Evolutionary conservation across 306 rosid genomes (phyloP).

Genomic region (Ziziphus jujuba): DNA sequence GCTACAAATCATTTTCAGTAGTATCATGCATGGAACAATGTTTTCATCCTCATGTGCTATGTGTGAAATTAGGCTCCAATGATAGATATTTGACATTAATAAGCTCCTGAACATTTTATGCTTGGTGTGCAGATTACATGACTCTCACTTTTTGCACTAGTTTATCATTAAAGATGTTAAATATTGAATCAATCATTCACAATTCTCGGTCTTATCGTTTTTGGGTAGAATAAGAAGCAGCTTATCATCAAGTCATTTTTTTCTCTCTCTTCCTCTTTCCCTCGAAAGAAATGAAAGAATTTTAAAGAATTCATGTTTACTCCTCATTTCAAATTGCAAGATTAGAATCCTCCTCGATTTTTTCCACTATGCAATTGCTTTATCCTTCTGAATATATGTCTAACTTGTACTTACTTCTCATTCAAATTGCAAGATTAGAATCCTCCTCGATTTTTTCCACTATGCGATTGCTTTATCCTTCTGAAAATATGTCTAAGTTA

Average conservation of each 20-base stretch:
- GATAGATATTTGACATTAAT: neutral
- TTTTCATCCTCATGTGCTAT: slow-evolving; percentile 7
- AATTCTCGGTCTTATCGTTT: neutral
- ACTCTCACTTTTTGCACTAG: neutral
- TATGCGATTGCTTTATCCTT: neutral
- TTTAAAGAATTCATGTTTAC: no score
- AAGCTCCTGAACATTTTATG: neutral
- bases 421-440: no score
- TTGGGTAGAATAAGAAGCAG: neutral
- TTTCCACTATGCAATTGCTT: neutral
- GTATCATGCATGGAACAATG: slow-evolving; percentile 13
- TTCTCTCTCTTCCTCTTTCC: neutral
- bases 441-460: neutral
- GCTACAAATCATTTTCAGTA: slow-evolving; percentile 6
- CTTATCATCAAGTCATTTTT: neutral
- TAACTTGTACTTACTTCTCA: neutral
- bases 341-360: neutral
- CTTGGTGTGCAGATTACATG: no score
- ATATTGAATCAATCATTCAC: neutral
- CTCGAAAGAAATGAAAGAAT: no score
- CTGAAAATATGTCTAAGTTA: neutral
- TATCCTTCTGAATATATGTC: neutral
- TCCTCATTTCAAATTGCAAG: neutral
- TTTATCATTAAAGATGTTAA: neutral
- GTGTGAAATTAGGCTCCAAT: slow-evolving; percentile 3